A percentile compares a stretch with the other conserved stretches of the same genome.
These are phyloP conservation scores for Elsinoe australis DNA, from an alignment of 2,329 filamentous ascomycete genomes.

Conservation along the genomic window DNA sequence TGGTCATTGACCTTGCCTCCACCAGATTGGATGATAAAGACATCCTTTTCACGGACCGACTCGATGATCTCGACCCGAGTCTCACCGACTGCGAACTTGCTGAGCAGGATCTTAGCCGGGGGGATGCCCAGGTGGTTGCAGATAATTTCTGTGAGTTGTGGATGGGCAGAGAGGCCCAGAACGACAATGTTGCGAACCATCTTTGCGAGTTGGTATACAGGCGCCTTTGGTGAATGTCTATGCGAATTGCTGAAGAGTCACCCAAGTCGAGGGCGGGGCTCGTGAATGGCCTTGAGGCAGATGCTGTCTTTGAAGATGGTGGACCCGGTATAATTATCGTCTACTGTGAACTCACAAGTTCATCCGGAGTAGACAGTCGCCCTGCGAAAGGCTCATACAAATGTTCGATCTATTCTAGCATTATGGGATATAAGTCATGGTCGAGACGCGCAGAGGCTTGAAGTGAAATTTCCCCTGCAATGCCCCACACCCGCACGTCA, in stretches of 20 bases:
- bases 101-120: slow-evolving; percentile 72
- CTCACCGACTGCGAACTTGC: slow-evolving; percentile 92
- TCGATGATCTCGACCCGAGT: slow-evolving; percentile 93
- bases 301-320: neutral
- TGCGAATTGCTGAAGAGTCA: neutral
- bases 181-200: slow-evolving; percentile 97
- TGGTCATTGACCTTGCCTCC: slow-evolving; percentile 92
- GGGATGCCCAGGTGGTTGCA: slow-evolving; percentile 83
- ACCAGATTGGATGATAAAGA: slow-evolving; percentile 94
- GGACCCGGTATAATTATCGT: neutral
- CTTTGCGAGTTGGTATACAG: slow-evolving; percentile 15
- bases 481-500: slow-evolving; percentile 15
- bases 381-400: slow-evolving; percentile 7
- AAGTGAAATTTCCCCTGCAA: slow-evolving; percentile 11
- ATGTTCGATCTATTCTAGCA: neutral
- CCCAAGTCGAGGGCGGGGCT: neutral
- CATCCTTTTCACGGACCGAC: slow-evolving; percentile 94
- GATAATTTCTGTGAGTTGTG: slow-evolving; percentile 74
- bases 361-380: neutral
- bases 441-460: neutral
- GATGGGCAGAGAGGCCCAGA: slow-evolving; percentile 88
- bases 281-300: neutral
- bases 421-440: neutral
- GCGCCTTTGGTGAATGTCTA: neutral
- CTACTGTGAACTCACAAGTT: neutral